Base-by-base conservation (phyloP, 2,329 filamentous ascomycete species). In the Colletotrichum echinochloae region DNA sequence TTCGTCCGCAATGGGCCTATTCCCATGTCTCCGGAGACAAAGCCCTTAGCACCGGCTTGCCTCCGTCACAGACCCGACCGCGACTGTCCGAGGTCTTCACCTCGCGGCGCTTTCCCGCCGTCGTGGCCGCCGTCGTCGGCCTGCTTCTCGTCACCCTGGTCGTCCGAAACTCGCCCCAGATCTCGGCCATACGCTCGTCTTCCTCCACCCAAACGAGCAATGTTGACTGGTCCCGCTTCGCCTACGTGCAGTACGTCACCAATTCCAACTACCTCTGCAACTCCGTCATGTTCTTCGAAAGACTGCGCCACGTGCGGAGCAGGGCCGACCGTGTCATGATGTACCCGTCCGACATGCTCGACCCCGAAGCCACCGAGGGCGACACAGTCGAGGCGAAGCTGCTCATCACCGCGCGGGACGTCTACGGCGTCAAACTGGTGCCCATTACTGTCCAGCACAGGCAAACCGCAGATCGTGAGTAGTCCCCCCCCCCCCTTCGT, bases 211-310 rank as follows among this genome's bases (percentile, higher is more conserved):
- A 9, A n/a, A 9, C 2, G 2, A 2, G 4, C 16, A 72, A 78
- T 8, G 73, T 82, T 33, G 76, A 85, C 74, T 85, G 83, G 83
- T 79, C 78, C 2, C 77, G 76, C 57, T 86, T 81, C 65, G 85
- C 85, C 0, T 86, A 87, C 69, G 80, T 81, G 0, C 83, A 85
- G 73, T 87, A 87, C 76, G 84, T 82, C 44, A 87, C 85, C 0
- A 78, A 82, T n/a, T 77, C 78, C 41, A 80, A 80, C 0, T 84
- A 86, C 66, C 77, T 87, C 2, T 87, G 85, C 73, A 86, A 86
- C 74, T 83, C 84, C 0, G 78, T 87, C 54, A 85, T 87, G 84
- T 77, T 86, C 2, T 85, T 87, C 62, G 84, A 85, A 69, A 80
- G 78, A 1, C 65, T 87, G 8, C 75, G 81, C 23, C 77, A 79